Conservation (phyloP, 257 asterid genomes). For the Echites panduratus region DNA sequence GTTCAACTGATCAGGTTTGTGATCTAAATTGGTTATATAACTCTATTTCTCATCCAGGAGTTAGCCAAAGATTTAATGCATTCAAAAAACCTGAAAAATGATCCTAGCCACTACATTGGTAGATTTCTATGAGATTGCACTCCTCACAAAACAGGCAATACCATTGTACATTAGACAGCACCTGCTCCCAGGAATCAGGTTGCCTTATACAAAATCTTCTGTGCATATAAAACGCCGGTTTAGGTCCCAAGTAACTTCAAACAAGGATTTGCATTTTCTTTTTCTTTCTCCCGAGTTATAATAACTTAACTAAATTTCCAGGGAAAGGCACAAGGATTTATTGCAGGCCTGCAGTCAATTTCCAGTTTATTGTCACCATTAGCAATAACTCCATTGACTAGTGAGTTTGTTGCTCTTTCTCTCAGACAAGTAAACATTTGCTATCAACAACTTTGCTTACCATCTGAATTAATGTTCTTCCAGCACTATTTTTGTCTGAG, state of each 20-base stretch:
- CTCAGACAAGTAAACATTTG: not conserved
- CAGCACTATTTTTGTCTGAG: slow-evolving; percentile 83
- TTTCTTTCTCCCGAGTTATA: not conserved
- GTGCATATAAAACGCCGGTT: not conserved
- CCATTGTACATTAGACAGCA: not conserved
- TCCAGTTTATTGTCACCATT: slow-evolving; percentile 81
- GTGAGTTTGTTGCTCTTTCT: slow-evolving; percentile 34
- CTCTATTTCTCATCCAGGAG: not conserved
- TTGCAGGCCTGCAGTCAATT: slow-evolving; percentile 75
- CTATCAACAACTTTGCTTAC: slow-evolving; percentile 1
- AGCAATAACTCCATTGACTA: slow-evolving; percentile 86
- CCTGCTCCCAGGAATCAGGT: not conserved
- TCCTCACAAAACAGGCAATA: not conserved
- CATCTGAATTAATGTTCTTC: slow-evolving; percentile 18
- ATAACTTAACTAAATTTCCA: slow-evolving; percentile 11
- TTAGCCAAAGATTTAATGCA: not conserved
- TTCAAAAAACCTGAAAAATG: not conserved
- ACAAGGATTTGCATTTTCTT: not conserved
- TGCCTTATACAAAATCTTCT: not conserved
- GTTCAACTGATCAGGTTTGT: slow-evolving; percentile 71
- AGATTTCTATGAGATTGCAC: not conserved
- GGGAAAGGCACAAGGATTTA: slow-evolving; percentile 94
- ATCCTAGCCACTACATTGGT: not conserved
- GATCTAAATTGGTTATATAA: not conserved
- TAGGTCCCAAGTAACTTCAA: not conserved